Percentiles rank a stretch among this genome's conserved stretches.
Conservation (phyloP, 2,329 filamentous ascomycete genomes). For the Bimuria novae-zelandiae region DNA sequence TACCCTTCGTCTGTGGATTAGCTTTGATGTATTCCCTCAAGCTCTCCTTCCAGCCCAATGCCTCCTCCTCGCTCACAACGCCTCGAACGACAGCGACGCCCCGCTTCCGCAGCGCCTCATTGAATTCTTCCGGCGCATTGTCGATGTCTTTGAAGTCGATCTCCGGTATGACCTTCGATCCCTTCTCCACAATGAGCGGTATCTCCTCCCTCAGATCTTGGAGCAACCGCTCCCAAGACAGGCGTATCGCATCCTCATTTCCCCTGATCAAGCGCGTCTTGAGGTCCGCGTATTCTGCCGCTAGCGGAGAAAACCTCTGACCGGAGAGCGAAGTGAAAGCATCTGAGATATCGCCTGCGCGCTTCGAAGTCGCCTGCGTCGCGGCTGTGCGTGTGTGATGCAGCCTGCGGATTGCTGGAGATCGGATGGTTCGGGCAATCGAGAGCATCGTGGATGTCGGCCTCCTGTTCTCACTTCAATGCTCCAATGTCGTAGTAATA, state of each 20-base stretch:
- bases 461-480: conserved; percentile 4
- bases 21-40: conserved; percentile 51
- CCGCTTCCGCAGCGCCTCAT: conserved; percentile 61
- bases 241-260: conserved; percentile 53
- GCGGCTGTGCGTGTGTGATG: conserved; percentile 34
- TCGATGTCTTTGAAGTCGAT: conserved; percentile 54
- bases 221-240: conserved; percentile 55
- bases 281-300: conserved; percentile 51
- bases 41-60: conserved; percentile 51
- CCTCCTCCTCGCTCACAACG: conserved; percentile 51
- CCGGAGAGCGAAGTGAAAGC: conserved; percentile 56
- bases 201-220: conserved; percentile 51
- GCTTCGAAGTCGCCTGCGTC: conserved; percentile 45
- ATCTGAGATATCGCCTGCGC: conserved; percentile 56
- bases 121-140: conserved; percentile 60
- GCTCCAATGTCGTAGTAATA: not conserved
- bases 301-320: conserved; percentile 50
- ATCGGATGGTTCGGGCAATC: conserved; percentile 32
- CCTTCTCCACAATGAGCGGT: conserved; percentile 48
- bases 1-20: conserved; percentile 52
- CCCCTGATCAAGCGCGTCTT: conserved; percentile 52
- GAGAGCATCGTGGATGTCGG: conserved; percentile 33
- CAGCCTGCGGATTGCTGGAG: conserved; percentile 22
- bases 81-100: conserved; percentile 55
- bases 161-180: conserved; percentile 51